Conservation (phyloP, 306 rosid genomes). For the Chamaecrista fasciculata region DNA sequence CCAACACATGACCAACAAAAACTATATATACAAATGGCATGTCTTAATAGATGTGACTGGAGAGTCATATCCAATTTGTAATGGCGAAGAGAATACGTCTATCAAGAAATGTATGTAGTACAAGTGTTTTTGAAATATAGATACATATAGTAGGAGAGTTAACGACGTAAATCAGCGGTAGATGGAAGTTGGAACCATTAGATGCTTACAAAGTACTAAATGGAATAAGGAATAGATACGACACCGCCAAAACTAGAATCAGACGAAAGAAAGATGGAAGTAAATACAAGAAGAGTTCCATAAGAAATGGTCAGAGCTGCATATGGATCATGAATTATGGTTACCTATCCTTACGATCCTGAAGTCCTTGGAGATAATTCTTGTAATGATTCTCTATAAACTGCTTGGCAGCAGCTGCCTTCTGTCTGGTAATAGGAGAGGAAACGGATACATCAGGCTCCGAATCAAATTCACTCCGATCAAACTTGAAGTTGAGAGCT, state of each 20-base stretch:
- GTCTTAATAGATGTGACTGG: not conserved
- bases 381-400: conserved; percentile 97
- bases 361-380: conserved; percentile 87
- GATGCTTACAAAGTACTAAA: not conserved
- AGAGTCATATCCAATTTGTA: not conserved
- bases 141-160: not conserved
- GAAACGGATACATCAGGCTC: conserved; percentile 80
- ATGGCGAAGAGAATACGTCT: not conserved
- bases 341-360: conserved; percentile 95
- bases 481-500: conserved; percentile 64
- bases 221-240: not conserved
- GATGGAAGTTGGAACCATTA: not conserved
- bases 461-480: conserved; percentile 62
- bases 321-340: not conserved
- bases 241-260: conserved; percentile 1
- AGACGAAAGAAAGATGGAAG: not conserved
- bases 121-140: not conserved
- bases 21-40: not conserved
- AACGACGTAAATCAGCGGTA: not conserved
- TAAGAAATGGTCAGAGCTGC: not conserved
- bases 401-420: conserved; percentile 93
- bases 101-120: not conserved
- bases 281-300: not conserved
- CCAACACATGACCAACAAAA: not conserved
- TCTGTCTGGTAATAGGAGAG: conserved; percentile 92